Percentiles rank a stretch among this genome's conserved stretches.
Evolutionary conservation across 257 asterid genomes (phyloP).

Genomic region (Capsicum rhomboideum): DNA sequence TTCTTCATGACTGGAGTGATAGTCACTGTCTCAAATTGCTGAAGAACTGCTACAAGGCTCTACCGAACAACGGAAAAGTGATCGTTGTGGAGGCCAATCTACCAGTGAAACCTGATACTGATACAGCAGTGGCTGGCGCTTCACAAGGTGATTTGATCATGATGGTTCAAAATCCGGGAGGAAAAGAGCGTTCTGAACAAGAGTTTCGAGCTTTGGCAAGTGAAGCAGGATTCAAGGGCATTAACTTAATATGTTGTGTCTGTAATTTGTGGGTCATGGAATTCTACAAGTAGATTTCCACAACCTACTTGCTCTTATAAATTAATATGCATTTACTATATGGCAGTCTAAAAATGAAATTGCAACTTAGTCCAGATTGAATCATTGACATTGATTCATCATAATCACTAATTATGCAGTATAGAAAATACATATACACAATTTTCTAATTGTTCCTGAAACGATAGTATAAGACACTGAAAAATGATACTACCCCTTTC

Average conservation of each 20-base stretch:
- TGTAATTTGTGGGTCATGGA: slow-evolving; percentile 29
- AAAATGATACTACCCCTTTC: no score
- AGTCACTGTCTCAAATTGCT: slow-evolving; percentile 23
- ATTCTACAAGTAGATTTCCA: slow-evolving; percentile 15
- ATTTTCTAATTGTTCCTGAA: no score
- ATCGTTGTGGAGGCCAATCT: slow-evolving; percentile 11
- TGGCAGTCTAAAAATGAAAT: background rate
- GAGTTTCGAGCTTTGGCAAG: slow-evolving; percentile 20
- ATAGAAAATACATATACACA: no score
- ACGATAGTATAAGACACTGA: no score
- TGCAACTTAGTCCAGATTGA: background rate
- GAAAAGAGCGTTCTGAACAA: slow-evolving; percentile 25
- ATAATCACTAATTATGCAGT: background rate
- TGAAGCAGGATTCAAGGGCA: slow-evolving; percentile 21
- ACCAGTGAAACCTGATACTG: slow-evolving; percentile 11
- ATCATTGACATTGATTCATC: background rate
- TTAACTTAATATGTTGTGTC: slow-evolving; percentile 6
- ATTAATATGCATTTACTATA: no score
- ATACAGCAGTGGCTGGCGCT: background rate
- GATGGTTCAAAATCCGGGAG: slow-evolving; percentile 30
- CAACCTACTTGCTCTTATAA: background rate
- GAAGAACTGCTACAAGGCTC: slow-evolving; percentile 23
- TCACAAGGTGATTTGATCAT: slow-evolving; percentile 15
- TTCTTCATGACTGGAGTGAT: slow-evolving; percentile 37
- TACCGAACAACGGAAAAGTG: slow-evolving; percentile 17